These are phyloP conservation scores for Setaria viridis DNA, from an alignment of 202 grass and related monocot genomes.

Conservation along the genomic window DNA sequence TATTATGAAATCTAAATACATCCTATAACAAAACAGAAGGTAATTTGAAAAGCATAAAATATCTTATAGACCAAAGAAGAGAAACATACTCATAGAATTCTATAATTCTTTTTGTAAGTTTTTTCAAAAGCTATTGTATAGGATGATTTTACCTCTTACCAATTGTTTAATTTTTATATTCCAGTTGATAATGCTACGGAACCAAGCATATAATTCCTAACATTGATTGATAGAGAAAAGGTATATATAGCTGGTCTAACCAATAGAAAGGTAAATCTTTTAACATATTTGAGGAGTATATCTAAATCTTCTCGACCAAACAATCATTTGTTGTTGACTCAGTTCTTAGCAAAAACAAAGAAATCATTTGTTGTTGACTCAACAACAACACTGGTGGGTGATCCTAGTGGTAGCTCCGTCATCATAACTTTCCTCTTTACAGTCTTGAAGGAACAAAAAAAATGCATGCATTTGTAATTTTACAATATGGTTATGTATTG, in stretches of 20 bases:
- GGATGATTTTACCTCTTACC: neutral
- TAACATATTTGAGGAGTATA: neutral
- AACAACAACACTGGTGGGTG: neutral
- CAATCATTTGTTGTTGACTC: neutral
- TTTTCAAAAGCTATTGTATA: neutral
- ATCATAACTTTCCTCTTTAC: conserved; percentile 3
- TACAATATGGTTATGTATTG: neutral
- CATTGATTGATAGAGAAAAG: neutral
- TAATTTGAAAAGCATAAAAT: neutral
- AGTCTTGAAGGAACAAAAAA: neutral
- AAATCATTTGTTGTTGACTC: neutral
- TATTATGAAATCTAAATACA: neutral
- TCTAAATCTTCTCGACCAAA: neutral
- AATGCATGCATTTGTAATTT: neutral
- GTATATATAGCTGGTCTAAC: neutral
- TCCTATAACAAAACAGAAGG: neutral
- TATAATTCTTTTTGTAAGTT: neutral
- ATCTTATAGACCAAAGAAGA: neutral
- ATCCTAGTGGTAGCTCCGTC: neutral
- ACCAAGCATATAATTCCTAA: neutral
- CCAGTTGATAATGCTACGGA: neutral
- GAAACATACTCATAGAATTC: neutral
- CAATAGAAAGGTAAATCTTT: neutral
- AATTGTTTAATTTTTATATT: neutral
- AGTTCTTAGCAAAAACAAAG: neutral